Percentiles rank a stretch among this genome's conserved stretches.
phyloP scores from a whole-genome alignment of 2,329 filamentous ascomycete species.

The Beauveria australis region DNA sequence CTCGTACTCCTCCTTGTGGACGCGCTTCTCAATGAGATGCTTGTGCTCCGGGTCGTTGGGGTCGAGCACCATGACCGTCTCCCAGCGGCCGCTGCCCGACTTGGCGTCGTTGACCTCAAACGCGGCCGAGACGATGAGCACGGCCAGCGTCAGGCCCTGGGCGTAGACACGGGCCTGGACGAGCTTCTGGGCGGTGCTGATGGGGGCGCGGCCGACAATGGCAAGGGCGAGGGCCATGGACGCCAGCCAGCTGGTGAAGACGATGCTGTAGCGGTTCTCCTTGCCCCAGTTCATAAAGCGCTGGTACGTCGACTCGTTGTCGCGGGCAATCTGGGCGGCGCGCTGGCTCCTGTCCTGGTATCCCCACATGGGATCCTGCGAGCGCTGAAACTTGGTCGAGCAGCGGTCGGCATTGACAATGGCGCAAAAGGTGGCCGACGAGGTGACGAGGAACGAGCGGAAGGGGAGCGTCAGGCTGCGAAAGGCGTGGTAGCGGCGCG shows the following conservation, averaged over 20 bases:
- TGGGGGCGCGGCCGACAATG: conserved; percentile 67
- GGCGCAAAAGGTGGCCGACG: conserved; percentile 71
- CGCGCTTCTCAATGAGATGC: conserved; percentile 74
- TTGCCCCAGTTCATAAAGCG: conserved; percentile 64
- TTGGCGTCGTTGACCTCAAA: conserved; percentile 75
- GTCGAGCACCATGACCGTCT: conserved; percentile 74
- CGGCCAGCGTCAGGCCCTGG: conserved; percentile 77
- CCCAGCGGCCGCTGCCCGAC: conserved; percentile 68
- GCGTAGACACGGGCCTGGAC: conserved; percentile 94
- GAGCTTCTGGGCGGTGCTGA: conserved; percentile 73
- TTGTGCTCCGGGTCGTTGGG: conserved; percentile 77
- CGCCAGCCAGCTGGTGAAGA: conserved; percentile 73
- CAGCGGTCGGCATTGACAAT: conserved; percentile 80
- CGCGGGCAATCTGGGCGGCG: conserved; percentile 43
- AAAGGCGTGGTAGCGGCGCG: conserved; percentile 67
- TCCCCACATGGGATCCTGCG: conserved; percentile 56
- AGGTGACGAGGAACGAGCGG: conserved; percentile 82
- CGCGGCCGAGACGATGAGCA: conserved; percentile 72
- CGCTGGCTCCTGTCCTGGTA: conserved; percentile 59
- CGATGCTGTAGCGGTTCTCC: conserved; percentile 78
- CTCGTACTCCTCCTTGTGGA: conserved; percentile 79
- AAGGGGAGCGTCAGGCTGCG: conserved; percentile 79
- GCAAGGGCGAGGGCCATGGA: conserved; percentile 68
- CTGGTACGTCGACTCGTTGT: conserved; percentile 49
- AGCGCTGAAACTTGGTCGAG: conserved; percentile 56